Conservation (phyloP, 768 basidiomycete species). For the Trametes cinnabarina region DNA sequence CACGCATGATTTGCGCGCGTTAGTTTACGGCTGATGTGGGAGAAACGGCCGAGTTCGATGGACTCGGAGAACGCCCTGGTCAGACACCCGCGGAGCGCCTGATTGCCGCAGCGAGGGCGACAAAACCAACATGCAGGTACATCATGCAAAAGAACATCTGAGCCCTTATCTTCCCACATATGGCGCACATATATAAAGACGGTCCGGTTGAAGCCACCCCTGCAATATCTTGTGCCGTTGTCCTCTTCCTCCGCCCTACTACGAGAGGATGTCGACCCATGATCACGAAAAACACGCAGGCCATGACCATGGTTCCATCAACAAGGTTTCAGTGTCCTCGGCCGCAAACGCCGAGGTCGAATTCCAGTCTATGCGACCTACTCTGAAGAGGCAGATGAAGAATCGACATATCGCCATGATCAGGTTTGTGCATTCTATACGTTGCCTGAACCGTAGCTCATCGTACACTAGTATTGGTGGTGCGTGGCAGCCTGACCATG, state of each 20-base stretch:
- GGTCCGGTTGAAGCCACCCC: neutral
- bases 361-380: neutral
- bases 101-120: too few relatives aligned
- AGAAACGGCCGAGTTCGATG: too few relatives aligned
- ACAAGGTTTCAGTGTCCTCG: neutral
- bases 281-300: slow-evolving; percentile 2
- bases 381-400: slow-evolving; percentile 30
- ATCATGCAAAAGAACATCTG: too few relatives aligned
- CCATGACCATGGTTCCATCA: neutral
- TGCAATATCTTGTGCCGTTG: neutral
- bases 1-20: too few relatives aligned
- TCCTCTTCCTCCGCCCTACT: too few relatives aligned
- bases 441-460: neutral
- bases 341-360: slow-evolving; percentile 6
- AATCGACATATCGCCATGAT: slow-evolving; percentile 35
- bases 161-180: too few relatives aligned
- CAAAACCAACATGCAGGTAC: too few relatives aligned
- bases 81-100: too few relatives aligned
- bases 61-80: too few relatives aligned
- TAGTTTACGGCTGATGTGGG: too few relatives aligned
- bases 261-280: neutral
- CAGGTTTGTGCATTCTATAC: slow-evolving; percentile 18
- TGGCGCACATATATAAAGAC: neutral
- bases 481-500: neutral
- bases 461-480: slow-evolving; percentile 24